These are phyloP conservation scores for Farysia itapuensis DNA, from an alignment of 1,284 basidiomycete genomes.

Conservation along the genomic window DNA sequence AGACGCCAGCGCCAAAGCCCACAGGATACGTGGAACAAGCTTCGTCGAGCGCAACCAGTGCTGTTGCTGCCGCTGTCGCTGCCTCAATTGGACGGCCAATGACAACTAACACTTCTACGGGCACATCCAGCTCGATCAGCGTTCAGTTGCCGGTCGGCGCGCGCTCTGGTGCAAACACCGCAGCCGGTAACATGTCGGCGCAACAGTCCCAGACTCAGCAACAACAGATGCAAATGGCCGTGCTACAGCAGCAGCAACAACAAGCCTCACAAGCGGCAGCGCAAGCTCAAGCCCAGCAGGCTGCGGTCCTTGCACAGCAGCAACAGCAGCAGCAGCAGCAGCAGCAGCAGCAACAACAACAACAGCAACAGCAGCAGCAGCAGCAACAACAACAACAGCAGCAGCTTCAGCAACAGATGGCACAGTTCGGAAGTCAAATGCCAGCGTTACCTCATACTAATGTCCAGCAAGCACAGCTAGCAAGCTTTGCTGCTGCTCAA, in stretches of 20 bases:
- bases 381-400: slow-evolving; percentile 42
- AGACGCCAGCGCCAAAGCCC: slow-evolving; percentile 37
- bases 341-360: slow-evolving; percentile 38
- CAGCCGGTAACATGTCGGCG: slow-evolving; percentile 21
- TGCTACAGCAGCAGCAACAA: slow-evolving; percentile 33
- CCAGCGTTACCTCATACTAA: slow-evolving; percentile 29
- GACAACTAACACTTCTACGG: slow-evolving; percentile 14
- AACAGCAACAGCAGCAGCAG: slow-evolving; percentile 17
- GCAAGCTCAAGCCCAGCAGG: slow-evolving; percentile 18
- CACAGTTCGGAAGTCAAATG: slow-evolving; percentile 29
- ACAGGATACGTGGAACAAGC: slow-evolving; percentile 37
- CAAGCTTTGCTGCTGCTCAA: slow-evolving; percentile 31
- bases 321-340: slow-evolving; percentile 46
- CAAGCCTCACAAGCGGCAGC: slow-evolving; percentile 28
- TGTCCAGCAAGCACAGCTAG: slow-evolving; percentile 30
- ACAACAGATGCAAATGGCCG: slow-evolving; percentile 32
- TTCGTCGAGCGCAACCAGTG: slow-evolving; percentile 5
- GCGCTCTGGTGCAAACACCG: slow-evolving; percentile 19
- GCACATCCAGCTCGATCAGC: slow-evolving; percentile 10
- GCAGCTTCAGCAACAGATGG: slow-evolving; percentile 39
- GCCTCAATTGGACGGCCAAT: slow-evolving; percentile 9
- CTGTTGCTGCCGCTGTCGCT: slow-evolving; percentile 9
- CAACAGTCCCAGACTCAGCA: slow-evolving; percentile 28
- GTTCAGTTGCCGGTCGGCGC: slow-evolving; percentile 28
- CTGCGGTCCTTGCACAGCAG: slow-evolving; percentile 32